Conservation (phyloP, 2,329 filamentous ascomycete genomes). For the Aspergillus proliferans region DNA sequence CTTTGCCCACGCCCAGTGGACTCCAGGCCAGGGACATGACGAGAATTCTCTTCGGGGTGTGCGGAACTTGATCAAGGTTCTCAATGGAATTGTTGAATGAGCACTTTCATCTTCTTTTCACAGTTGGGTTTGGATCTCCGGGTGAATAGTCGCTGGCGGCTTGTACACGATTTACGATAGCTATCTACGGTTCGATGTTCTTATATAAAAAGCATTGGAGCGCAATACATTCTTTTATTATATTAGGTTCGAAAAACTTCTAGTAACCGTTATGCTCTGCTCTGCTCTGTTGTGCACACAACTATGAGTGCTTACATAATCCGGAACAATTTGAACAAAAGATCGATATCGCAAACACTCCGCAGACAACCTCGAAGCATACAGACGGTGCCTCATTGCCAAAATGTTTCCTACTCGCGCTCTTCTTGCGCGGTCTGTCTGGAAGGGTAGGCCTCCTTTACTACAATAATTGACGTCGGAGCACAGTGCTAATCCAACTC, state of each 20-base stretch:
- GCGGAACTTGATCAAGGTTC: slow-evolving; percentile 62
- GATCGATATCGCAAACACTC: neutral
- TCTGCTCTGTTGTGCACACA: neutral
- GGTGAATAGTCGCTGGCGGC: neutral
- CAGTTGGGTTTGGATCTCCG: neutral
- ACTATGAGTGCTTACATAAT: slow-evolving; percentile 6
- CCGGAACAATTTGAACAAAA: neutral
- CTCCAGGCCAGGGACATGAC: slow-evolving; percentile 74
- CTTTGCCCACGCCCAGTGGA: slow-evolving; percentile 88
- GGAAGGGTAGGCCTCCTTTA: slow-evolving; percentile 62
- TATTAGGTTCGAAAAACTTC: neutral
- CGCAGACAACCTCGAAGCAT: slow-evolving; percentile 6
- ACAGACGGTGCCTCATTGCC: slow-evolving; percentile 4
- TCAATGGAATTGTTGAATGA: slow-evolving; percentile 52
- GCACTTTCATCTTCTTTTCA: neutral
- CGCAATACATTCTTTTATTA: neutral
- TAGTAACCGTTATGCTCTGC: neutral
- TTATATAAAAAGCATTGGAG: neutral
- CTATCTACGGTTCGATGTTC: neutral
- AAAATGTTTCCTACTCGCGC: slow-evolving; percentile 64
- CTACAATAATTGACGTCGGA: neutral
- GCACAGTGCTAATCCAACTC: slow-evolving; percentile 4
- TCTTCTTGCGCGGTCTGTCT: slow-evolving; percentile 70
- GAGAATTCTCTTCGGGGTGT: slow-evolving; percentile 75
- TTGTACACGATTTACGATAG: neutral